These are phyloP conservation scores for Vaccinium darrowii DNA, from an alignment of 148 eudicot species.

Conservation along the genomic window DNA sequence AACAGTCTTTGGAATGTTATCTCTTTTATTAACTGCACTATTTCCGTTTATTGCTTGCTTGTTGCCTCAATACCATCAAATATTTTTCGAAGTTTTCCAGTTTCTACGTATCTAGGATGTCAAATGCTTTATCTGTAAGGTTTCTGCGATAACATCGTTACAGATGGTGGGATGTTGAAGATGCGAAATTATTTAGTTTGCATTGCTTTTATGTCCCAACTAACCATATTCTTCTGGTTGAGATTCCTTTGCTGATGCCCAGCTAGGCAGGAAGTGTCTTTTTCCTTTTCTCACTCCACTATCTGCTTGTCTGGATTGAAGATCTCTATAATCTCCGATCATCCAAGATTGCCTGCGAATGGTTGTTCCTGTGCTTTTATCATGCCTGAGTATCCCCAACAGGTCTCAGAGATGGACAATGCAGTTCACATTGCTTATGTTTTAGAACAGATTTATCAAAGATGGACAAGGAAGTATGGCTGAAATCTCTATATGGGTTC, in stretches of 20 bases:
- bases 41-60: neutral
- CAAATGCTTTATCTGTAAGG: neutral
- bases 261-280: neutral
- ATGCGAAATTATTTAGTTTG: neutral
- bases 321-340: neutral
- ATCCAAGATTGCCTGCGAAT: neutral
- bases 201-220: neutral
- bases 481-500: neutral
- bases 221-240: neutral
- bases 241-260: neutral
- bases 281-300: neutral
- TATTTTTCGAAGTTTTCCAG: neutral
- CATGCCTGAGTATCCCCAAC: neutral
- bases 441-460: neutral
- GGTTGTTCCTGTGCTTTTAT: neutral
- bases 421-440: neutral
- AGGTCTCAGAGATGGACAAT: neutral
- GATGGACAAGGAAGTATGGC: neutral
- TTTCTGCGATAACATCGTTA: neutral
- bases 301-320: conserved; percentile 7
- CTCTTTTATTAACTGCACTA: conserved; percentile 1
- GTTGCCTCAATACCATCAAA: neutral
- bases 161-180: neutral
- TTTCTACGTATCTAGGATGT: neutral
- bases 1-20: neutral